Evolutionary conservation across 2,329 filamentous ascomycete species (phyloP).

Genomic region (Hortaea sp.): DNA sequence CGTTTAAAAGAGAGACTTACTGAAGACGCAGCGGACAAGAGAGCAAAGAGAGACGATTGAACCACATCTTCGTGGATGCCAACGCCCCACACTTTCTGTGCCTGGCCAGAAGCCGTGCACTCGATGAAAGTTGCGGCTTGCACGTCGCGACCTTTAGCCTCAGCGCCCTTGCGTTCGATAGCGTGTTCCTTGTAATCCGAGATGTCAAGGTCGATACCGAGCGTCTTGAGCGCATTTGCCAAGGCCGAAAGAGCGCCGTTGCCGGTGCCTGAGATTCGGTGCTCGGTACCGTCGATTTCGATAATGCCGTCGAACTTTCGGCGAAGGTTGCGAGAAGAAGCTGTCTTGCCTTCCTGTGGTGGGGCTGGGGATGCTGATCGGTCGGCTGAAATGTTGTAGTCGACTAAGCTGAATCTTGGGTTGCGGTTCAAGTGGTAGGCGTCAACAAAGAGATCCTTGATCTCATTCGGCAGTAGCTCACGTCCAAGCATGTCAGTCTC

Average conservation of each 20-base stretch:
- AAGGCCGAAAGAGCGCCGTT: slow-evolving; percentile 87
- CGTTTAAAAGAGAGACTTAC: slow-evolving; percentile 46
- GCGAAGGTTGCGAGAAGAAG: slow-evolving; percentile 56
- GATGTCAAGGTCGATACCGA: slow-evolving; percentile 83
- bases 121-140: slow-evolving; percentile 96
- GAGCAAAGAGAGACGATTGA: slow-evolving; percentile 75
- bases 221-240: slow-evolving; percentile 64
- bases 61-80: slow-evolving; percentile 89
- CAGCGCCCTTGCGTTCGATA: slow-evolving; percentile 37
- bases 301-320: slow-evolving; percentile 80
- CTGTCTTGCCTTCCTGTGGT: slow-evolving; percentile 46
- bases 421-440: slow-evolving; percentile 79
- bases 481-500: slow-evolving; percentile 70
- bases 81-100: slow-evolving; percentile 75
- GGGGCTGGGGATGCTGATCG: slow-evolving; percentile 66
- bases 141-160: slow-evolving; percentile 54
- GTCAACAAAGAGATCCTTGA: slow-evolving; percentile 75
- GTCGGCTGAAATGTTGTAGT: slow-evolving; percentile 85
- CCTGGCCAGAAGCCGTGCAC: slow-evolving; percentile 50
- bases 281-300: slow-evolving; percentile 69
- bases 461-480: slow-evolving; percentile 75
- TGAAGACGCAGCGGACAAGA: slow-evolving; percentile 75
- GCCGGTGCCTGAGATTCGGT: slow-evolving; percentile 67
- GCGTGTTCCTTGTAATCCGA: slow-evolving; percentile 95
- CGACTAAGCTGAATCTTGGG: slow-evolving; percentile 74